Conservation (phyloP, 2,329 filamentous ascomycete genomes). For the Fusarium tuaranense region DNA sequence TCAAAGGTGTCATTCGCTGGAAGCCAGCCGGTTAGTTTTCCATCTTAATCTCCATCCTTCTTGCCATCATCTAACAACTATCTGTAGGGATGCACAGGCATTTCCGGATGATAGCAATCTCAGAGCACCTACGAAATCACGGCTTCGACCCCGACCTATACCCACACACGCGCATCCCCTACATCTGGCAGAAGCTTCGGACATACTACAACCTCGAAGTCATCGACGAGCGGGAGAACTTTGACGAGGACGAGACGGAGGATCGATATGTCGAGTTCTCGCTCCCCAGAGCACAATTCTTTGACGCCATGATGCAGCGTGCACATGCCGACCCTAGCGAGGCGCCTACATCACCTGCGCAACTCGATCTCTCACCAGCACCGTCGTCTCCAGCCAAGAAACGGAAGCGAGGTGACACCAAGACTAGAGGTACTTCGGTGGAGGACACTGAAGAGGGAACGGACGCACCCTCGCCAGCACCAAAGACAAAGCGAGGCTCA, state of each 20-base stretch:
- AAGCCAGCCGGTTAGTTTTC: constrained; percentile 84
- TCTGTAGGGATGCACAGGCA: constrained; percentile 87
- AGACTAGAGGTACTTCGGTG: constrained; percentile 56
- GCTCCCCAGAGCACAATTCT: constrained; percentile 63
- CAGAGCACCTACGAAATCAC: constrained; percentile 82
- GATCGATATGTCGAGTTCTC: constrained; percentile 75
- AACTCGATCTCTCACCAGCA: constrained; percentile 55
- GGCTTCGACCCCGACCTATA: constrained; percentile 78
- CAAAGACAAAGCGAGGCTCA: constrained; percentile 56
- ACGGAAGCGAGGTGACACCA: constrained; percentile 58
- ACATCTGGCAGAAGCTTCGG: constrained; percentile 90
- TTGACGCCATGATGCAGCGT: constrained; percentile 60
- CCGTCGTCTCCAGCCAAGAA: constrained; percentile 53
- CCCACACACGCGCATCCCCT: constrained; percentile 87
- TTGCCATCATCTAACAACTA: constrained; percentile 20
- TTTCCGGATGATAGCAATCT: constrained; percentile 90
- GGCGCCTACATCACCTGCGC: constrained; percentile 59
- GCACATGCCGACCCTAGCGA: constrained; percentile 60
- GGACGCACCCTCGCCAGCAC: constrained; percentile 51
- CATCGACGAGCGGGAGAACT: constrained; percentile 86
- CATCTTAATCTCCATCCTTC: background rate
- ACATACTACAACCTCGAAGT: constrained; percentile 87
- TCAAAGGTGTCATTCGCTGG: constrained; percentile 93
- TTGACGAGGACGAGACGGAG: constrained; percentile 69
- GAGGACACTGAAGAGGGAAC: constrained; percentile 62